Base-by-base conservation (phyloP, 805 yeast genomes). In the Ogataea methanolica region DNA sequence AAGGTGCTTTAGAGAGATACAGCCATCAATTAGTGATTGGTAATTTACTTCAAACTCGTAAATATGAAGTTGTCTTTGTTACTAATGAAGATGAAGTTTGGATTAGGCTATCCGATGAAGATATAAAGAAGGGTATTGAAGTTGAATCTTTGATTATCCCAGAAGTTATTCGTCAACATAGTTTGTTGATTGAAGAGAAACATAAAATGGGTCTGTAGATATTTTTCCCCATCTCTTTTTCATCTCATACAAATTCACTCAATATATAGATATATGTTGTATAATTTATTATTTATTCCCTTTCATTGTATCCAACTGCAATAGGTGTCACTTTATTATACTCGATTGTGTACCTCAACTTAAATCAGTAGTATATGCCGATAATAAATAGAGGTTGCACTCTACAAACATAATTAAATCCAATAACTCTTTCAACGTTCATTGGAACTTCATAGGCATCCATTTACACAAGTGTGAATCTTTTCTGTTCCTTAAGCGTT, bases 1-100 rank as follows among this genome's bases (percentile, higher is more conserved):
- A 72, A 43, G 81, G 77, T 48, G 97, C 99, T 0, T 74, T 94
- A 49, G 79, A 79, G 26, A 75, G 96, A 49, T 94, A 94, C 66
- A 85, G 82, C 51, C 99, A 94, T 67, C 97, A 92, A 66, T 70
- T 94, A 45, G 99, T 94, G 12, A 90, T 94, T 63, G 99, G 99
- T 3, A 94, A 94, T 61, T 69, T 94, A 54, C 70, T 94, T 52
- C 96, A 91, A 61, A 85, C 95, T 0, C 80, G 99, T 60, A 92
- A 90, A 66, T 71, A 72, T 47, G 91, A 90, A 62, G 97, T 94
- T 36, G 90, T 88, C 2, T 88, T 94, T 63, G 96, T 94, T 4
- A 76, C 78, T 2, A 73, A 73, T 1, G 74, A 73, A 4, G 64
- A 62, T 7, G 65, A 65, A 3, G 50, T 60, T 11, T 83, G 90